Percentiles rank a stretch among this genome's conserved stretches.
Evolutionary conservation across 1,284 basidiomycete species (phyloP).

Genomic region (Ustilago esculenta): DNA sequence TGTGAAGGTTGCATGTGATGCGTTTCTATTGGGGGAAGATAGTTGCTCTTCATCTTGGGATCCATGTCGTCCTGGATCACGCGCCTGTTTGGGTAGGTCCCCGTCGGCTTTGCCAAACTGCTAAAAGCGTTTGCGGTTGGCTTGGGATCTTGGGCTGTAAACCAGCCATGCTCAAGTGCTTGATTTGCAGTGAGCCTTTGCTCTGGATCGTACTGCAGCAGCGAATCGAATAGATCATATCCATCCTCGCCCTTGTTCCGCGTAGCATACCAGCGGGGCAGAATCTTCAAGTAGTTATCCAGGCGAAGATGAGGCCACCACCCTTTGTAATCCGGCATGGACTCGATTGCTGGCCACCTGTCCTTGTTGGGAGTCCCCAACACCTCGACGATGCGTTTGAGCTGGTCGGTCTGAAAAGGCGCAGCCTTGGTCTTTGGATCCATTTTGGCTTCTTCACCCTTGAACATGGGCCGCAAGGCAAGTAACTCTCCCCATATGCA

Average conservation of each 20-base stretch:
- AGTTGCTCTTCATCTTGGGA: constrained; percentile 64
- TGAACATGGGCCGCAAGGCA: constrained; percentile 94
- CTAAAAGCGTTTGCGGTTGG: constrained; percentile 63
- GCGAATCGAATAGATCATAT: constrained; percentile 55
- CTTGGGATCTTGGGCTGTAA: constrained; percentile 68
- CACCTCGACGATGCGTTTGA: constrained; percentile 93
- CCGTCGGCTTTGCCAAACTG: constrained; percentile 67
- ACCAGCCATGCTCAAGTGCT: constrained; percentile 78
- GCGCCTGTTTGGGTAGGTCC: constrained; percentile 69
- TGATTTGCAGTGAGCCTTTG: constrained; percentile 83
- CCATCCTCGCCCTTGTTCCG: constrained; percentile 70
- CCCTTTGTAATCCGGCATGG: constrained; percentile 81
- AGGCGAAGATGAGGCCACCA: constrained; percentile 66
- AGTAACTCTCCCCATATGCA: constrained; percentile 96
- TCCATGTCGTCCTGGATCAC: constrained; percentile 72
- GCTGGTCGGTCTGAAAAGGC: constrained; percentile 75
- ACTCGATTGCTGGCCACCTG: constrained; percentile 87
- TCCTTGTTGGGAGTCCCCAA: constrained; percentile 85
- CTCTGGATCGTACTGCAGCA: constrained; percentile 82
- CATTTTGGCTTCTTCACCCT: constrained; percentile 97
- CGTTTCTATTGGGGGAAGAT: constrained; percentile 30
- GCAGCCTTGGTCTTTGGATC: constrained; percentile 70
- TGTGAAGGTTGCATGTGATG: constrained; percentile 25
- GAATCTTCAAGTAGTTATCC: constrained; percentile 73
- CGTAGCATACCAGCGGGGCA: constrained; percentile 80